Percentiles rank a stretch among this genome's conserved stretches.
Evolutionary conservation across 2,329 filamentous ascomycete species (phyloP).

Genomic region (Apiospora sp.): DNA sequence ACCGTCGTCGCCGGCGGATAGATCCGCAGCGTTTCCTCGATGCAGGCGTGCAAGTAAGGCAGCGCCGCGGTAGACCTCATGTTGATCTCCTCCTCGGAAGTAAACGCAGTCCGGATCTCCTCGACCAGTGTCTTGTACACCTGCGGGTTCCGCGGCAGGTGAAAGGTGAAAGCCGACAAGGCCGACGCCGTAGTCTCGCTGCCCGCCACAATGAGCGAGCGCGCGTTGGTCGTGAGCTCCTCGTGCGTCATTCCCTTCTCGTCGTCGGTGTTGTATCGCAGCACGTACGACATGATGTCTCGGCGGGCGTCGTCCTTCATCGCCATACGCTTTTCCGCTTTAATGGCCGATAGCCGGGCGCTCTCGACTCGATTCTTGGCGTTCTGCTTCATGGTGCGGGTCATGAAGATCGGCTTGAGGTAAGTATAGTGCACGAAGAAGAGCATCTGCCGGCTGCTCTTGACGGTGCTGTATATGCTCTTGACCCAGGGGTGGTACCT

Average conservation of each 20-base stretch:
- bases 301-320: not conserved
- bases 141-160: conserved; percentile 43
- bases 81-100: conserved; percentile 43
- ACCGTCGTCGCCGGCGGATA: conserved; percentile 39
- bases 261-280: not conserved
- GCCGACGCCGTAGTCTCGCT: conserved; percentile 55
- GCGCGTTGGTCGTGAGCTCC: not conserved
- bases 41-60: conserved; percentile 44
- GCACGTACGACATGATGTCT: conserved; percentile 13
- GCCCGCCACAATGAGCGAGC: conserved; percentile 43
- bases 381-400: not conserved
- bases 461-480: not conserved
- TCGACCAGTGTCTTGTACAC: conserved; percentile 34
- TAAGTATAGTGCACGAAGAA: not conserved
- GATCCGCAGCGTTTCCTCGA: conserved; percentile 49
- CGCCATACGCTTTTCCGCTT: conserved; percentile 18
- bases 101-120: conserved; percentile 46
- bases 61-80: conserved; percentile 37
- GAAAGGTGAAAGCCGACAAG: conserved; percentile 45
- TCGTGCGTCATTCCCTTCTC: conserved; percentile 16
- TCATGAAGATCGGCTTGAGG: conserved; percentile 2
- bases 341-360: not conserved
- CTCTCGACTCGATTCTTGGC: not conserved
- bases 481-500: not conserved
- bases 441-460: conserved; percentile 8